Conservation (phyloP, 441 rosid genomes). For the Populus hybrid region DNA sequence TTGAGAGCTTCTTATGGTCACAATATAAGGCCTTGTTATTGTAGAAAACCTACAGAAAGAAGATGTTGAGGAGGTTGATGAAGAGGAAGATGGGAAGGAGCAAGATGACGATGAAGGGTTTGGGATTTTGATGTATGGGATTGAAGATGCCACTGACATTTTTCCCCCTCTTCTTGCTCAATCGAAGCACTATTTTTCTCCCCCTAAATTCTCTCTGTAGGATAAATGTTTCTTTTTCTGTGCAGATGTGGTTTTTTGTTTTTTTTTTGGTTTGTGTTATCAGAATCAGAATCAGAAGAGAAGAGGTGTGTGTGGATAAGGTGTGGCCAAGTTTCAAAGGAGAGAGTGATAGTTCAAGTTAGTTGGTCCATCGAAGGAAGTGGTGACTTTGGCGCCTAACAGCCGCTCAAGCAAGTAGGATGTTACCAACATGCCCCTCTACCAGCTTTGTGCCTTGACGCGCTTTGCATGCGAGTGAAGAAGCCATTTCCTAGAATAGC, state of each 20-base stretch:
- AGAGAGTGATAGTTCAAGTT: background rate
- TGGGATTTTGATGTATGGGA: constrained; percentile 57
- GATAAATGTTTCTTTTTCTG: background rate
- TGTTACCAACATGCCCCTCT: background rate
- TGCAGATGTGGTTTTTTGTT: background rate
- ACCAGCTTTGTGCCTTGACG: background rate
- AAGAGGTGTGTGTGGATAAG: constrained; percentile 50
- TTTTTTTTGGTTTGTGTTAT: constrained; percentile 5
- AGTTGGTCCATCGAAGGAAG: background rate
- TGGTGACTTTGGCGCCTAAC: constrained; percentile 7
- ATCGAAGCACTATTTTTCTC: background rate
- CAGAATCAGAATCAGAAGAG: constrained; percentile 16
- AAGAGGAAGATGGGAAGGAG: constrained; percentile 34
- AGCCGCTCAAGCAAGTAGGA: background rate
- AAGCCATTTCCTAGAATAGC: background rate
- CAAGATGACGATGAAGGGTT: constrained; percentile 41
- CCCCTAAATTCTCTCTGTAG: background rate
- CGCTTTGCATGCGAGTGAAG: background rate
- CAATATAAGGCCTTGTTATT: constrained; percentile 33
- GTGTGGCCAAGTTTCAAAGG: constrained; percentile 51
- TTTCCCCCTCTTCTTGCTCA: constrained; percentile 4
- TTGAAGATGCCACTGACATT: constrained; percentile 67
- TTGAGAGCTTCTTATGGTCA: constrained; percentile 64
- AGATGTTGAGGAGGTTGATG: constrained; percentile 26
- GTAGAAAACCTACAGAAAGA: constrained; percentile 37